phyloP scores from a whole-genome alignment of 192 early-diverging fungal species.

The Linnemannia elongata region DNA sequence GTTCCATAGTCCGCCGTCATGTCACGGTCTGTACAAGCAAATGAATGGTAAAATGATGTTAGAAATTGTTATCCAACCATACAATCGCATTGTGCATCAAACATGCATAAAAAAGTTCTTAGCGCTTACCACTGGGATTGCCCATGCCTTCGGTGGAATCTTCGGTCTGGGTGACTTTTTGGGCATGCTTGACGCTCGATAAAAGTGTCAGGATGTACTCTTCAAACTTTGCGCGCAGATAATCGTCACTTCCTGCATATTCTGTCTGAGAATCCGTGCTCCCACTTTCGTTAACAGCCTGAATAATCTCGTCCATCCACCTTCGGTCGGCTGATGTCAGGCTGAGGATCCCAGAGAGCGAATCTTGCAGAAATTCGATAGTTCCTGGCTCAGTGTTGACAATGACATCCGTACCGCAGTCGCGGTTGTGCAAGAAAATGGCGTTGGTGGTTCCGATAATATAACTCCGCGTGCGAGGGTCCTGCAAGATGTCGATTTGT shows the following conservation, averaged over 20 bases:
- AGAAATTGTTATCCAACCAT: not conserved
- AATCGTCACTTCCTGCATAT: conserved; percentile 84
- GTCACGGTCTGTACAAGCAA: conserved; percentile 59
- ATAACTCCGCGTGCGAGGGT: conserved; percentile 74
- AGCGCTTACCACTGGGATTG: conserved; percentile 26
- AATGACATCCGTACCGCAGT: conserved; percentile 78
- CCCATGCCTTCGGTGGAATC: conserved; percentile 42
- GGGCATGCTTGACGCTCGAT: conserved; percentile 73
- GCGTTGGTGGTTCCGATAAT: conserved; percentile 85
- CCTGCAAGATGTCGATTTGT: conserved; percentile 83
- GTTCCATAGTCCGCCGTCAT: conserved; percentile 75
- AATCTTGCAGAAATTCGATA: conserved; percentile 76
- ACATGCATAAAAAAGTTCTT: not conserved
- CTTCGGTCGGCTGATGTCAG: conserved; percentile 79
- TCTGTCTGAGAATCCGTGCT: conserved; percentile 72
- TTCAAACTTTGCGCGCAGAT: conserved; percentile 82
- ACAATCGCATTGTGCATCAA: not conserved
- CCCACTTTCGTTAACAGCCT: conserved; percentile 72
- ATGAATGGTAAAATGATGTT: not conserved
- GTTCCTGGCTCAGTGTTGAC: conserved; percentile 82
- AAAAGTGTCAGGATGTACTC: conserved; percentile 77
- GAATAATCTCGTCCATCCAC: conserved; percentile 85
- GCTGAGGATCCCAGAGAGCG: conserved; percentile 63
- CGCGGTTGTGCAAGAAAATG: conserved; percentile 83
- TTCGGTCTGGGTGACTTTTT: conserved; percentile 44